phyloP scores from a whole-genome alignment of 441 rosid genomes.

The Brassica hybrid region DNA sequence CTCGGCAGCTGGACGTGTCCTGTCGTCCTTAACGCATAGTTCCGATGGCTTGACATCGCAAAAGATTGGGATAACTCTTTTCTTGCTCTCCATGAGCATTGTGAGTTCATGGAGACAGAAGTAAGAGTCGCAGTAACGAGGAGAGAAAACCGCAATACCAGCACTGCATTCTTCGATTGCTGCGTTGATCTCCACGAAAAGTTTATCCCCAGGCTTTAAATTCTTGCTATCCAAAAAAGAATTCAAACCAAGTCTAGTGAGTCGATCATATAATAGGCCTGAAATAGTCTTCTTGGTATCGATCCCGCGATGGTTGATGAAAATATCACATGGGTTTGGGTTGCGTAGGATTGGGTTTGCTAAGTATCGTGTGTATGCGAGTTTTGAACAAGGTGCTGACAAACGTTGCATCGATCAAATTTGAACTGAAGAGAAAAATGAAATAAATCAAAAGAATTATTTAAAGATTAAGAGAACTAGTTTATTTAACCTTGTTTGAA shows the following conservation, averaged over 20 bases:
- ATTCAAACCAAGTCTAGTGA: conserved; percentile 44
- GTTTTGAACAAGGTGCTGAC: conserved; percentile 32
- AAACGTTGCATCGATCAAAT: conserved; percentile 54
- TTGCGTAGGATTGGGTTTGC: conserved; percentile 6
- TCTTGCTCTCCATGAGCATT: conserved; percentile 64
- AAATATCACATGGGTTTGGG: conserved; percentile 56
- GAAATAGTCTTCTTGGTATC: conserved; percentile 80
- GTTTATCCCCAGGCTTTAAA: conserved; percentile 76
- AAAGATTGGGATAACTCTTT: conserved; percentile 78
- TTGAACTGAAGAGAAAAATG: conserved; percentile 5
- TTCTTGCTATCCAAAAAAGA: conserved; percentile 78
- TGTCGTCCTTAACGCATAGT: conserved; percentile 53
- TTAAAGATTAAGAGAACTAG: not conserved
- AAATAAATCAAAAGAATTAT: not conserved
- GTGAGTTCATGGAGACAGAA: conserved; percentile 85
- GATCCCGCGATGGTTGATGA: conserved; percentile 76
- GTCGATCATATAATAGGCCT: conserved; percentile 60
- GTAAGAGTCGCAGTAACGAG: conserved; percentile 68
- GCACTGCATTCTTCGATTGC: conserved; percentile 59
- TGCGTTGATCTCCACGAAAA: conserved; percentile 55
- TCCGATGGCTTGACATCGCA: conserved; percentile 78
- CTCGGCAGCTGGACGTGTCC: conserved; percentile 43
- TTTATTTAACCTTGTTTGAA: not conserved
- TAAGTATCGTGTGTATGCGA: conserved; percentile 34
- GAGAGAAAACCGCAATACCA: conserved; percentile 79